Evolutionary conservation across 495 filamentous ascomycete species (phyloP), one percentile per base, ranked within the genome.

Genomic region (Endocarpon pusillum): DNA sequence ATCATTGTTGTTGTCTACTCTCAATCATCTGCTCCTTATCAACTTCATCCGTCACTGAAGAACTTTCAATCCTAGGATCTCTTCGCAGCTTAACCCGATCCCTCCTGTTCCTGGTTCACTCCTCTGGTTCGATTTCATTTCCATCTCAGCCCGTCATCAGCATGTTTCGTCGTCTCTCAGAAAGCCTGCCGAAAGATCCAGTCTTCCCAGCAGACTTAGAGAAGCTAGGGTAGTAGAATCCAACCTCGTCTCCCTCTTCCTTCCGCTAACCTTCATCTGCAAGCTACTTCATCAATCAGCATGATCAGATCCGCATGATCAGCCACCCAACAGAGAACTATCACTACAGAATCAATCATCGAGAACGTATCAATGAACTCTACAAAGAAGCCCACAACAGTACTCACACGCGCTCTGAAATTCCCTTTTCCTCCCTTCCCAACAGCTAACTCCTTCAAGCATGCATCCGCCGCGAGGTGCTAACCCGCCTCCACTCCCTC

Each of bases 341-440:
- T 58, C 62, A 77, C 39, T 91, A 60, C 66, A 78, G 69, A 50
- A 52, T 79, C 40, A 73, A 64, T 49, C 73, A 69, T 36, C 79
- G 81, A 51, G 57, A 64, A 12, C 75, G 83, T 24, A 69, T 66
- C 55, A 86, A 85, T 46, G 67, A 75, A 20, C 58, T 70, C 19
- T 73, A 78, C 30, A 60, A 71, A 5, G 81, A 82, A 39, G 62
- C 68, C 15, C 66, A 86, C 54, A 74, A 86, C 45, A 52, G 79
- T 81, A 27, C 34, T 23, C 11, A 32, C 23, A n/a, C 30, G 16
- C 32, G 20, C 12, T 12, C 7, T 20, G 21, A 18, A 18, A 16
- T 32, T 7, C 15, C 15, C 18, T 21, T 3, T n/a, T 18, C 23
- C 9, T 23, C 7, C 4, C 19, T 45, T 21, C 20, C 19, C 9